A percentile compares a stretch with the other conserved stretches of the same genome.
phyloP scores from a whole-genome alignment of 768 basidiomycete genomes.

The Dentipellis sp. region DNA sequence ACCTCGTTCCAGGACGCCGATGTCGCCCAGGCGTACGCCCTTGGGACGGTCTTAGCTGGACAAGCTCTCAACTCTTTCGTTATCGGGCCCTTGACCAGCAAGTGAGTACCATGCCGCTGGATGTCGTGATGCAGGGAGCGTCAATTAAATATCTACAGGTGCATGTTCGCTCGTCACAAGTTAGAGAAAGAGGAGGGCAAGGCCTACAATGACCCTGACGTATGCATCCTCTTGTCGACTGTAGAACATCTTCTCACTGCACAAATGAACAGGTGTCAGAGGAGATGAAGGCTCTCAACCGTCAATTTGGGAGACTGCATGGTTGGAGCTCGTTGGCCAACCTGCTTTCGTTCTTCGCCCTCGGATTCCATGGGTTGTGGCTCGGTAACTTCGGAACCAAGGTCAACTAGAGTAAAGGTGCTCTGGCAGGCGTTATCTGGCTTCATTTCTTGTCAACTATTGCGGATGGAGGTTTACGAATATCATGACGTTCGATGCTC shows the following conservation, averaged over 20 bases:
- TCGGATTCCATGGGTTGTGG: constrained; percentile 65
- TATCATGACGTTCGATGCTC: no score
- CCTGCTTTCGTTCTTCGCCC: constrained; percentile 45
- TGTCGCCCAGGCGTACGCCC: constrained; percentile 55
- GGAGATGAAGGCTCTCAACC: constrained; percentile 62
- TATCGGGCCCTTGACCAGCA: constrained; percentile 65
- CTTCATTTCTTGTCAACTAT: no score
- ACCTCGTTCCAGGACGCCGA: constrained; percentile 41
- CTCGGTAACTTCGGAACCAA: constrained; percentile 48
- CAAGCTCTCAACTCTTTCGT: constrained; percentile 59
- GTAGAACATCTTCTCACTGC: constrained; percentile 5
- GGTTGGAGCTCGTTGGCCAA: constrained; percentile 64
- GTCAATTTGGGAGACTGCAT: constrained; percentile 57
- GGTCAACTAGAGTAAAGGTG: not conserved
- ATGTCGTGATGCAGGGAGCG: not conserved
- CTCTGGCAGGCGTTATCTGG: no score
- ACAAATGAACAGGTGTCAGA: constrained; percentile 41
- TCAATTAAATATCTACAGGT: constrained; percentile 27
- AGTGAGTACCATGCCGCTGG: constrained; percentile 27
- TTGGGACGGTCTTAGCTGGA: constrained; percentile 34
- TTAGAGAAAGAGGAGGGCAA: constrained; percentile 71
- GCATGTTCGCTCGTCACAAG: constrained; percentile 67
- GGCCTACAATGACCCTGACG: constrained; percentile 52
- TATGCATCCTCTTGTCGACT: constrained; percentile 22
- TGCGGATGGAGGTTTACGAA: no score